phyloP scores from a whole-genome alignment of 768 basidiomycete genomes.

The Lactarius hatsudake region DNA sequence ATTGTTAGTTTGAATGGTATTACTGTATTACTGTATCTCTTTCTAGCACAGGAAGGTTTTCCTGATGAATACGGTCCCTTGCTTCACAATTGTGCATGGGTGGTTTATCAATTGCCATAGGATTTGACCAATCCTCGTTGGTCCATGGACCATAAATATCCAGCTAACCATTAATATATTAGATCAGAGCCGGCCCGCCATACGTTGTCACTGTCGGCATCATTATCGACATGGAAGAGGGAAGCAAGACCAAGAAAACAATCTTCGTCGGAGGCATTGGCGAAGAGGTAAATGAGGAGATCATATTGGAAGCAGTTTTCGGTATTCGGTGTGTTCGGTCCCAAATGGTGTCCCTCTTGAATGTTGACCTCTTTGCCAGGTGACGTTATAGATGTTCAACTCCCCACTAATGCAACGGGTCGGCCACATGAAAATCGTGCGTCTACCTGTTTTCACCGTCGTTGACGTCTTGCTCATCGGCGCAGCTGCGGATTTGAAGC shows the following conservation, averaged over 20 bases:
- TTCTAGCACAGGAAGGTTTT: too few relatives aligned
- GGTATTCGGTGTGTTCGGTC: slow-evolving; percentile 70
- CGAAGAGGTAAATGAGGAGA: slow-evolving; percentile 78
- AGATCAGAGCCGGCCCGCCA: neutral
- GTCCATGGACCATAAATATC: too few relatives aligned
- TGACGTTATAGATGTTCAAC: slow-evolving; percentile 88
- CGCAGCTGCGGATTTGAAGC: slow-evolving; percentile 57
- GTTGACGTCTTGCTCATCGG: slow-evolving; percentile 13
- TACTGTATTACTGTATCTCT: too few relatives aligned
- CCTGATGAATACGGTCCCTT: too few relatives aligned
- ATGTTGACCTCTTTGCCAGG: slow-evolving; percentile 44
- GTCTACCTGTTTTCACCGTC: slow-evolving; percentile 23
- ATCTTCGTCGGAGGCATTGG: slow-evolving; percentile 80
- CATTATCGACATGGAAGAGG: slow-evolving; percentile 65
- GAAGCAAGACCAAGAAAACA: slow-evolving; percentile 81
- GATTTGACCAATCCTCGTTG: too few relatives aligned
- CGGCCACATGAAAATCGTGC: slow-evolving; percentile 59
- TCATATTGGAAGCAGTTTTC: slow-evolving; percentile 78
- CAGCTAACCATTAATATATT: neutral
- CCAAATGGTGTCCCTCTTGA: slow-evolving; percentile 3
- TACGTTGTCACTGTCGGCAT: neutral
- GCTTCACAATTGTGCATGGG: too few relatives aligned
- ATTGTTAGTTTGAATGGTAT: too few relatives aligned
- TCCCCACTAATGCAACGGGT: slow-evolving; percentile 78
- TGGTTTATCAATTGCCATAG: too few relatives aligned